Evolutionary conservation across 331 rosid genomes (phyloP), one percentile per base, ranked within the genome.

Genomic region (Quercus tomentella): DNA sequence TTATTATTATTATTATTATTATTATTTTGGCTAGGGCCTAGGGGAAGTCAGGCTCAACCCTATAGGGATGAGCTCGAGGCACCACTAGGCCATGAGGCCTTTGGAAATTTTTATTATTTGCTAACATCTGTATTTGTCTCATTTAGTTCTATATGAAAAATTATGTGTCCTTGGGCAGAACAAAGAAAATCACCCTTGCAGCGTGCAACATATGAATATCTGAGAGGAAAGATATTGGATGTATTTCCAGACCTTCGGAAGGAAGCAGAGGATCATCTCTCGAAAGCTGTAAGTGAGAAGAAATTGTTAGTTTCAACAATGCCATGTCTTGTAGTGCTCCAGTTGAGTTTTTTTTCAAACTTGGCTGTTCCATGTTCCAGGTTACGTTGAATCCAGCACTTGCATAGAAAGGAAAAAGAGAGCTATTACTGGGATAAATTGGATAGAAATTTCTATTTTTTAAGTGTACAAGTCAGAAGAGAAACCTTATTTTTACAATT

Each of bases 321-420:
- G 74, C 31, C 7, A 33, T 33, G 37, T 35, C 17, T 30, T 65
- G 82, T 84, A 60, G 37, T 82, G 58, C 22, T 80, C 78, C 63
- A 78, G 78, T 66, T 82, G 74, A 65, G 74, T 73, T 80, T 67
- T 57, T 33, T 78, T 73, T 60, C 55, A 49, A 82, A 56, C 41
- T 77, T 66, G 62, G 49, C 23, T 77, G 21, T 84, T 82, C n/a
- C 71, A 52, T 69, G 80, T 75, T 84, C 77, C 94, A 92, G 97
- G 94, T 95, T 79, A 95, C 91, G 94, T 84, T 95, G 89, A 91
- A 91, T 55, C 99, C 97, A 16, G 91, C 99, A 82, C 93, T 89
- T 83, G 91, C 94, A 57, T 3, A 5, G 0, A 1, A 31, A 31
- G 5, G 35, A 31, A 31, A 33, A 33, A 33, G 7, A 33, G 37